Base-by-base conservation (phyloP, 768 basidiomycete species). In the Phaffia australis region DNA sequence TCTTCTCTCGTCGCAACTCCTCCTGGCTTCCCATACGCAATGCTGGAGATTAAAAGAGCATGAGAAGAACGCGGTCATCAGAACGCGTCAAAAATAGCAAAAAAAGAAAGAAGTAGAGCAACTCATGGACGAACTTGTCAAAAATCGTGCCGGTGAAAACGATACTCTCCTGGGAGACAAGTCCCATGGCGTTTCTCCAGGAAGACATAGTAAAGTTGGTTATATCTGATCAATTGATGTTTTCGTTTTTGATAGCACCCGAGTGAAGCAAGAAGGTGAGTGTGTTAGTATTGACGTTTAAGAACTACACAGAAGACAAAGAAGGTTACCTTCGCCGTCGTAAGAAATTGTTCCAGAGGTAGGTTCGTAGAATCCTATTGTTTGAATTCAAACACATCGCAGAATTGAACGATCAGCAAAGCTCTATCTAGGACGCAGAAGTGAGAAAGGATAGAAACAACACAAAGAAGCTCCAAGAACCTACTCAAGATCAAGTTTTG, bases 141-240 rank as follows among this genome's bases (percentile, higher is more conserved):
- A 42, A 42, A n/a, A 69, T 55, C 5, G 67, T 64, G 50, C 67
- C 67, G 46, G 62, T 64, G 30, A 69, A 69, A 56, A 69, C 63
- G 61, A 69, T 56, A 19, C 49, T 48, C 21, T 69, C 62, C 30
- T 69, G 67, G 6, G 62, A 64, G 56, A 69, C 67, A 21, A 64
- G 62, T 18, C 67, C 67, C 47, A 69, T 69, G n/a, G 67, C 56
- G 16, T 55, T n/a, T 19, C 67, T 47, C 62, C 62, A 69, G 23
- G 67, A 69, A 29, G 48, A 50, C 18, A 61, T 25, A 9, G 66
- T 67, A 42, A 67, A 67, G 29, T 47, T 15, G 6, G 56, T 60
- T 30, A 67, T 67, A 56, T 67, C 66, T 54, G 25, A 30, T 4
- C 27, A 21, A 15, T 27, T 4, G 52, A 54, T n/a, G 27, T 4